phyloP scores from a whole-genome alignment of 192 early-diverging fungal genomes.

The Gaertneriomyces sp. region DNA sequence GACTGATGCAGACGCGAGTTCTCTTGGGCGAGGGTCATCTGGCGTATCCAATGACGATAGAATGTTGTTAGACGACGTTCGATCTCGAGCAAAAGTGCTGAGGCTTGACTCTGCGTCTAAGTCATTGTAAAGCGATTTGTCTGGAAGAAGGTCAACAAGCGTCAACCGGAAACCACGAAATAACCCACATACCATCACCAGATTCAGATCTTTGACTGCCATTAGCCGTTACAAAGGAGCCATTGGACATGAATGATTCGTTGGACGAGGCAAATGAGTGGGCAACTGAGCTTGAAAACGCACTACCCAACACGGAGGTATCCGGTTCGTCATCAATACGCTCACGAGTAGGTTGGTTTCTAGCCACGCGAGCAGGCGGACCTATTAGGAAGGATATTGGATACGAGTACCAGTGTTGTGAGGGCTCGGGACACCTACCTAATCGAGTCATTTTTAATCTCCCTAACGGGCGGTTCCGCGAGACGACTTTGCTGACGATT shows the following conservation, averaged over 20 bases:
- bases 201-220: background rate
- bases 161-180: background rate
- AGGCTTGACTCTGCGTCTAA: too few species aligned
- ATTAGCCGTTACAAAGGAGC: too few species aligned
- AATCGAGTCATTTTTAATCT: background rate
- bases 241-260: too few species aligned
- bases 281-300: background rate
- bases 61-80: too few species aligned
- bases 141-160: too few species aligned
- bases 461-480: background rate
- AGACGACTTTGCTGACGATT: background rate
- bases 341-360: background rate
- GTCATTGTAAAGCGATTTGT: too few species aligned
- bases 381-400: background rate
- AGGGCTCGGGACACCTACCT: background rate
- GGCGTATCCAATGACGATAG: too few species aligned
- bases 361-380: constrained; percentile 2
- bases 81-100: too few species aligned
- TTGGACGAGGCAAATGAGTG: background rate
- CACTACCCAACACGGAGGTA: background rate
- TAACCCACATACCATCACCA: background rate
- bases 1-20: too few species aligned
- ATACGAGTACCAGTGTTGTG: background rate
- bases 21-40: too few species aligned
- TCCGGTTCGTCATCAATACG: background rate